Percentiles rank a stretch among this genome's conserved stretches.
phyloP scores from a whole-genome alignment of 2,329 filamentous ascomycete genomes.

The Neopestalotiopsis clavispora region DNA sequence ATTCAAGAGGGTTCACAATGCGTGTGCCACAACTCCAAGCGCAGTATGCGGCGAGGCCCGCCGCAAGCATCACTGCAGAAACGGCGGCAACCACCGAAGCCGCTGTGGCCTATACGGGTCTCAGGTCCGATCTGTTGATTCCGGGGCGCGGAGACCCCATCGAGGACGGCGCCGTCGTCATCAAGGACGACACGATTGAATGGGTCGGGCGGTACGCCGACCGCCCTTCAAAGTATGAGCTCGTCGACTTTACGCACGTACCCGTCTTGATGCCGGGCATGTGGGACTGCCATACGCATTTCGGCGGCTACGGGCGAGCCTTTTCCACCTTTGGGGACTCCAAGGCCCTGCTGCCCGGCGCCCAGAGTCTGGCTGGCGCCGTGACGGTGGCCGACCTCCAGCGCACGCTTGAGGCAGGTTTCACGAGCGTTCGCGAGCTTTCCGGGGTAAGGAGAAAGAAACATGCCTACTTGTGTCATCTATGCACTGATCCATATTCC shows the following conservation, averaged over 20 bases:
- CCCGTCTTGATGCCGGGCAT: constrained; percentile 55
- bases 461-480: not conserved
- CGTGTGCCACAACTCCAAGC: not conserved
- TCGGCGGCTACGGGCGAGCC: constrained; percentile 39
- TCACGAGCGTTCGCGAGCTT: constrained; percentile 55
- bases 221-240: constrained; percentile 38
- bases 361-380: constrained; percentile 42
- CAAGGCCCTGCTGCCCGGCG: constrained; percentile 29
- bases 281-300: constrained; percentile 59
- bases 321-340: constrained; percentile 26
- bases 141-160: constrained; percentile 51
- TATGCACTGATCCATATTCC: too few species aligned
- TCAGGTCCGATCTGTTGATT: constrained; percentile 41
- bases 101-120: not conserved
- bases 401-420: constrained; percentile 50
- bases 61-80: not conserved
- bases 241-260: constrained; percentile 37
- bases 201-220: constrained; percentile 40
- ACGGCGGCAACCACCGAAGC: not conserved
- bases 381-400: constrained; percentile 45
- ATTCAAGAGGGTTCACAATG: not conserved
- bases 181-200: constrained; percentile 43
- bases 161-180: constrained; percentile 42
- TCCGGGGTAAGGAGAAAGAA: constrained; percentile 36
- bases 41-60: not conserved